Evolutionary conservation across 176 grass and related monocot genomes (phyloP).

Genomic region (Alloteropsis semialata): DNA sequence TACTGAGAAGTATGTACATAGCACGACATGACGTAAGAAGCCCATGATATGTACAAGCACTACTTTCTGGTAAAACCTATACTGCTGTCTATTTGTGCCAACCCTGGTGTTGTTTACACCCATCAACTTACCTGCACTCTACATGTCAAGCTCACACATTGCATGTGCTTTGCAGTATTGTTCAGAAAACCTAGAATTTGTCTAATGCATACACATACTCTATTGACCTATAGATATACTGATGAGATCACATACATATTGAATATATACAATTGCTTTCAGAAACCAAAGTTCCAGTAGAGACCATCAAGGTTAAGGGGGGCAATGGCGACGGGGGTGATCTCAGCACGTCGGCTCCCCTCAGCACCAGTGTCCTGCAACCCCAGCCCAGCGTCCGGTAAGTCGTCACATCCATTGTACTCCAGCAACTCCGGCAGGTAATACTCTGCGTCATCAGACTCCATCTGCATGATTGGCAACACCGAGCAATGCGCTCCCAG

Average conservation of each 20-base stretch:
- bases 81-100: not conserved
- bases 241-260: not conserved
- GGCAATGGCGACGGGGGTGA: not conserved
- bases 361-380: not conserved
- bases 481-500: not conserved
- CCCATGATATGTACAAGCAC: not conserved
- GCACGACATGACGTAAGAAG: not conserved
- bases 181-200: not conserved
- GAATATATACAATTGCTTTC: not conserved
- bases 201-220: not conserved
- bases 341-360: not conserved
- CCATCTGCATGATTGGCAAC: not conserved
- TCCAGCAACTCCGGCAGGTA: slow-evolving; percentile 19
- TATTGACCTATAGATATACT: not conserved
- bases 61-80: not conserved
- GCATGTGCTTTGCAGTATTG: not conserved
- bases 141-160: not conserved
- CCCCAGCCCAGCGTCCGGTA: not conserved
- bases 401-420: not conserved
- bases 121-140: not conserved
- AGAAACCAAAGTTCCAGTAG: slow-evolving; percentile 5
- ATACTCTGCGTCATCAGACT: not conserved
- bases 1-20: not conserved
- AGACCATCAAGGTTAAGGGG: not conserved
- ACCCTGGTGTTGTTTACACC: not conserved